These are phyloP conservation scores for Colletotrichum shisoi DNA, from an alignment of 2,329 filamentous ascomycete species.

Conservation along the genomic window DNA sequence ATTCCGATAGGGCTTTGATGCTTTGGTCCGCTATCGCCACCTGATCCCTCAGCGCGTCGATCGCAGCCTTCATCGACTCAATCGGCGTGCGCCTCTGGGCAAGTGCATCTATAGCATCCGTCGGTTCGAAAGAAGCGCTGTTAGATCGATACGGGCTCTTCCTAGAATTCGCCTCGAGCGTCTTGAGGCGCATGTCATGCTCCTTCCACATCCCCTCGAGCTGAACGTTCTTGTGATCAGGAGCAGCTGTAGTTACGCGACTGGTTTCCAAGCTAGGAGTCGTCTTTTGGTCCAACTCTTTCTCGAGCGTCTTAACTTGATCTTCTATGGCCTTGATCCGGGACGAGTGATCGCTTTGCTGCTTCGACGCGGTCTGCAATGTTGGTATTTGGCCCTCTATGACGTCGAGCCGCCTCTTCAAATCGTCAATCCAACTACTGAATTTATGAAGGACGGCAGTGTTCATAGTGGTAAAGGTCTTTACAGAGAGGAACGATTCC, in stretches of 20 bases:
- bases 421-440: constrained; percentile 16
- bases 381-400: constrained; percentile 13
- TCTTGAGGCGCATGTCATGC: constrained; percentile 17
- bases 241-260: neutral
- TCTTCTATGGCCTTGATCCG: neutral
- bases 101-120: neutral
- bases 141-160: neutral
- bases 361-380: neutral
- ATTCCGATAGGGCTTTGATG: constrained; percentile 21
- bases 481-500: constrained; percentile 14
- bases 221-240: neutral
- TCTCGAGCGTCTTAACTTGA: neutral
- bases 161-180: constrained; percentile 12
- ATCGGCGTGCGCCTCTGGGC: neutral
- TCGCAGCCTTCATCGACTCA: neutral
- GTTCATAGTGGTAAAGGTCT: constrained; percentile 12
- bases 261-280: neutral
- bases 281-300: neutral
- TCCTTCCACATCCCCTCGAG: constrained; percentile 21
- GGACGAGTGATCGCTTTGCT: neutral
- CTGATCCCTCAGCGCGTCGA: constrained; percentile 25
- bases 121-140: neutral
- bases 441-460: neutral
- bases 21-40: constrained; percentile 26
- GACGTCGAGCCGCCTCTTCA: neutral